phyloP scores from a whole-genome alignment of 2,329 filamentous ascomycete genomes.

The Ambrosiella beaveri region DNA sequence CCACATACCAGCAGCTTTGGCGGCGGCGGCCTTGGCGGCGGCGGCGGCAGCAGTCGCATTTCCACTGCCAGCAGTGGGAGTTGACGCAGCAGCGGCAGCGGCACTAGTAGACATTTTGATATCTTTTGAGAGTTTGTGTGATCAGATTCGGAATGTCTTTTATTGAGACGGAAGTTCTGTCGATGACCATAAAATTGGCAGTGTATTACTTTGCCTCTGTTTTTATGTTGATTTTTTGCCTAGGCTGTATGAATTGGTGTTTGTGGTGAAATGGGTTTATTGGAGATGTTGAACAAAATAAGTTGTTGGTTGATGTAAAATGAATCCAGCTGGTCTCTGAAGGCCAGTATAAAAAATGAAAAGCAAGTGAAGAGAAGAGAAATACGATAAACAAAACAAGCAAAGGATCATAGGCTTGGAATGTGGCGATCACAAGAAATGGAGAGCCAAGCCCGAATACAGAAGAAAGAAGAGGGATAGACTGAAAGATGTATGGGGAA shows the following conservation, averaged over 20 bases:
- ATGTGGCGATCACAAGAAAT: conserved; percentile 1
- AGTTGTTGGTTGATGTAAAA: background rate
- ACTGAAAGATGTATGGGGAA: conserved; percentile 4
- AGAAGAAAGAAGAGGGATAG: conserved; percentile 11
- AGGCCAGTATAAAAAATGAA: conserved; percentile 9
- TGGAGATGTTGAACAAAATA: background rate
- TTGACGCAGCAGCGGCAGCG: conserved; percentile 4
- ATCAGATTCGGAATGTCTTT: background rate
- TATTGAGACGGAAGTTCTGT: background rate
- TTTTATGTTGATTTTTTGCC: too few species aligned
- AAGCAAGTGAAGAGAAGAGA: conserved; percentile 3
- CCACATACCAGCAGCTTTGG: conserved; percentile 16
- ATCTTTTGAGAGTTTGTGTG: background rate
- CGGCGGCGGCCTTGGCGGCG: conserved; percentile 18
- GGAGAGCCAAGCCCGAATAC: conserved; percentile 3
- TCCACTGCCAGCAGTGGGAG: conserved; percentile 12
- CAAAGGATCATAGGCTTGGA: background rate
- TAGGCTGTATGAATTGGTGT: background rate
- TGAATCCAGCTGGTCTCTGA: background rate
- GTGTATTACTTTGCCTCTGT: background rate
- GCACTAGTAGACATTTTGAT: conserved; percentile 9
- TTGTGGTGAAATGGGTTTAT: background rate
- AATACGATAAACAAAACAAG: conserved; percentile 3
- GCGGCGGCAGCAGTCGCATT: conserved; percentile 7
- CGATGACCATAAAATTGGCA: background rate